These are phyloP conservation scores for Porphyra umbilicalis DNA, from an alignment of 31 red algal genomes.

Conservation along the genomic window DNA sequence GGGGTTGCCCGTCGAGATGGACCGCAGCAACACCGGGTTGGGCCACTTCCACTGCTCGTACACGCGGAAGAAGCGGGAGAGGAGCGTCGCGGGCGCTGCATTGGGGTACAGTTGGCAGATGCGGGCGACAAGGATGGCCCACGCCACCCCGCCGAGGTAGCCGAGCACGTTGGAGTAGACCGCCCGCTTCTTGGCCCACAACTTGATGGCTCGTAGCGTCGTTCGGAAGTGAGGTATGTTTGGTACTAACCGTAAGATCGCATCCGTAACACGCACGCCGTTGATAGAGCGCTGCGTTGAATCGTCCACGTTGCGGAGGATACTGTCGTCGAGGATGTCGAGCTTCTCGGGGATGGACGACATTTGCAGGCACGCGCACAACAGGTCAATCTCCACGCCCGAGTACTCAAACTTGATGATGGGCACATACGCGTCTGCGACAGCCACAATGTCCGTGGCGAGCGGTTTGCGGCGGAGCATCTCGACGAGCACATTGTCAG, in stretches of 20 bases:
- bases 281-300: constrained; percentile 96
- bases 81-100: constrained; percentile 54
- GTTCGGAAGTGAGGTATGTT: constrained; percentile 81
- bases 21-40: constrained; percentile 72
- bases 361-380: constrained; percentile 84
- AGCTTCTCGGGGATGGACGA: constrained; percentile 72
- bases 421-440: constrained; percentile 88
- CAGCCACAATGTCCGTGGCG: constrained; percentile 69
- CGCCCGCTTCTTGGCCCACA: constrained; percentile 92
- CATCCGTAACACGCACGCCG: constrained; percentile 95
- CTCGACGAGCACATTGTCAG: constrained; percentile 63
- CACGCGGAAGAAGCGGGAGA: constrained; percentile 75
- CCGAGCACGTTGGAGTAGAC: constrained; percentile 96
- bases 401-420: constrained; percentile 90
- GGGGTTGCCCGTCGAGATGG: constrained; percentile 70
- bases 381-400: constrained; percentile 93
- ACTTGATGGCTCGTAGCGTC: constrained; percentile 84
- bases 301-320: constrained; percentile 96
- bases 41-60: constrained; percentile 98
- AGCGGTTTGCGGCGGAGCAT: constrained; percentile 60
- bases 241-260: constrained; percentile 85
- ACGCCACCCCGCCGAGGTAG: constrained; percentile 93
- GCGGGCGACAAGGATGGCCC: constrained; percentile 89
- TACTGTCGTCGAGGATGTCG: constrained; percentile 85
- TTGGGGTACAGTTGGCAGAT: constrained; percentile 97